phyloP scores from a whole-genome alignment of 208 protist genomes.

The Wallacemonas sp. region DNA sequence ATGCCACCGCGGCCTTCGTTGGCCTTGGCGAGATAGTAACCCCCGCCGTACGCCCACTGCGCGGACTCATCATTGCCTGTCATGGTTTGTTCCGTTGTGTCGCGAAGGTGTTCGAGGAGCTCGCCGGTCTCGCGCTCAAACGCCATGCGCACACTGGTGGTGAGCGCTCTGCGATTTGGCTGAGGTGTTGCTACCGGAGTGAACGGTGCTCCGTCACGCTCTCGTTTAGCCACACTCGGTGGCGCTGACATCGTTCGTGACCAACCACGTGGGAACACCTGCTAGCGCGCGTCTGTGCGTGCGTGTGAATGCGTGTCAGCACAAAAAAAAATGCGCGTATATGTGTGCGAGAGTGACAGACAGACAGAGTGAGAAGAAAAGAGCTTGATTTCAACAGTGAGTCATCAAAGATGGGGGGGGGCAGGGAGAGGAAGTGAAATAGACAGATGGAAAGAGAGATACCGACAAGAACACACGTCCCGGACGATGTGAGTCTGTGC shows the following conservation, averaged over 20 bases:
- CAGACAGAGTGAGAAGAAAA: not conserved
- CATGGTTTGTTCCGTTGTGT: conserved; percentile 47
- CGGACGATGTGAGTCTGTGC: too few relatives aligned
- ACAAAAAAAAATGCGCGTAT: not conserved
- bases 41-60: conserved; percentile 57
- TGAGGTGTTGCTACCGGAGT: not conserved
- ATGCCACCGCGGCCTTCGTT: not conserved
- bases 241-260: not conserved
- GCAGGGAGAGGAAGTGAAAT: not conserved
- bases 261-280: too few relatives aligned
- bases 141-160: not conserved
- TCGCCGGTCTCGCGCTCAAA: conserved; percentile 31
- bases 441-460: conserved; percentile 7
- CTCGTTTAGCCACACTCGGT: not conserved
- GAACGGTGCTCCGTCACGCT: not conserved
- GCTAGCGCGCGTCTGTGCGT: too few relatives aligned
- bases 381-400: too few relatives aligned
- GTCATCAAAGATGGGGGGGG: too few relatives aligned
- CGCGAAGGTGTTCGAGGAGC: conserved; percentile 37
- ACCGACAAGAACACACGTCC: too few relatives aligned
- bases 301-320: too few relatives aligned
- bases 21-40: conserved; percentile 46
- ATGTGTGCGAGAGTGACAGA: not conserved
- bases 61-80: conserved; percentile 51
- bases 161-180: not conserved